A percentile compares a stretch with the other conserved stretches of the same genome.
These are phyloP conservation scores for Podosphaera fusca DNA, from an alignment of 2,329 filamentous ascomycete species.

Conservation along the genomic window DNA sequence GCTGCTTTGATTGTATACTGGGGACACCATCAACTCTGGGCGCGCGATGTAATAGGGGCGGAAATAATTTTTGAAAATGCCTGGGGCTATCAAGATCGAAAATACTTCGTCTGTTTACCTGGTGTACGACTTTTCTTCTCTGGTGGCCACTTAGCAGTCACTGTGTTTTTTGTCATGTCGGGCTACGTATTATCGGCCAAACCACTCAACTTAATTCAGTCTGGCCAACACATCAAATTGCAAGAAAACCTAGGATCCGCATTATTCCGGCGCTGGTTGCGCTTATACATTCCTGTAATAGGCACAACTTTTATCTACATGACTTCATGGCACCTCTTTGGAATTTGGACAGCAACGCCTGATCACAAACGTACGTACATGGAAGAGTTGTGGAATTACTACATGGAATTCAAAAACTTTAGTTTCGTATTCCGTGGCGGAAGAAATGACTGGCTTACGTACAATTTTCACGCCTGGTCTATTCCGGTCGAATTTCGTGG, in stretches of 20 bases:
- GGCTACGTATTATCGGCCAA: slow-evolving; percentile 24
- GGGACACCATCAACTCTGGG: slow-evolving; percentile 20
- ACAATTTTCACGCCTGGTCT: slow-evolving; percentile 32
- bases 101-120: slow-evolving; percentile 25
- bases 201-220: slow-evolving; percentile 20
- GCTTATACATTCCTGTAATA: slow-evolving; percentile 22
- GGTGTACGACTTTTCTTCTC: slow-evolving; percentile 34
- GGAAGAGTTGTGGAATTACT: slow-evolving; percentile 11
- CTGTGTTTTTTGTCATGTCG: slow-evolving; percentile 27
- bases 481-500: slow-evolving; percentile 43
- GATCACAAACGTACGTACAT: slow-evolving; percentile 6
- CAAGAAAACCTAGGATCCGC: slow-evolving; percentile 21
- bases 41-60: slow-evolving; percentile 12
- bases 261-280: slow-evolving; percentile 23
- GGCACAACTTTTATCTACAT: slow-evolving; percentile 20
- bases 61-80: slow-evolving; percentile 11
- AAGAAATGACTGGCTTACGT: slow-evolving; percentile 27
- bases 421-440: slow-evolving; percentile 39
- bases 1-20: slow-evolving; percentile 25
- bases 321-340: slow-evolving; percentile 11
- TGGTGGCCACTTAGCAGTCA: slow-evolving; percentile 34
- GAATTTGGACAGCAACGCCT: slow-evolving; percentile 7
- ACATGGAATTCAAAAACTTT: slow-evolving; percentile 39
- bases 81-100: slow-evolving; percentile 13
- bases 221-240: slow-evolving; percentile 17